phyloP scores from a whole-genome alignment of 352 stramenopile genomes.

The Pythium inflatum region DNA sequence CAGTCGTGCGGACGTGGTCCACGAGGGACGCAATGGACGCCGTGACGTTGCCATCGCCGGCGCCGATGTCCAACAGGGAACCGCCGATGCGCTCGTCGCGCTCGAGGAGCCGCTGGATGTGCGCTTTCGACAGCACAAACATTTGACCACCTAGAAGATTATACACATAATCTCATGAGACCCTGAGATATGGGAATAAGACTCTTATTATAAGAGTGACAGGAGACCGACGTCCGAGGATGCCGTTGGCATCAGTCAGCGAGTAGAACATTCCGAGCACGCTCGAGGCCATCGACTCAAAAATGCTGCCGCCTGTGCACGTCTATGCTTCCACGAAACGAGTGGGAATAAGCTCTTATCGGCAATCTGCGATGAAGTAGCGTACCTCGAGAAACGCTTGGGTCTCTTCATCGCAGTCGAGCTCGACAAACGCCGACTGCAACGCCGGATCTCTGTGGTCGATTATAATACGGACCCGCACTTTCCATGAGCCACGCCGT shows the following conservation, averaged over 20 bases:
- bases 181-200: too few species aligned
- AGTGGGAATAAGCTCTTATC: not conserved
- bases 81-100: slow-evolving; percentile 50
- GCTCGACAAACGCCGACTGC: slow-evolving; percentile 62
- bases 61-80: slow-evolving; percentile 79
- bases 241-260: slow-evolving; percentile 81
- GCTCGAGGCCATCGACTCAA: slow-evolving; percentile 65
- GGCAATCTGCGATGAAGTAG: not conserved
- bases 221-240: slow-evolving; percentile 68
- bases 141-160: slow-evolving; percentile 90
- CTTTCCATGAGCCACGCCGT: not conserved
- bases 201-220: too few species aligned
- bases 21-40: slow-evolving; percentile 78
- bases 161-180: not conserved
- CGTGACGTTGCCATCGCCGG: slow-evolving; percentile 85
- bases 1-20: slow-evolving; percentile 66
- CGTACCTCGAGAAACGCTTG: slow-evolving; percentile 69
- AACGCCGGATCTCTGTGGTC: slow-evolving; percentile 58
- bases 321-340: slow-evolving; percentile 41
- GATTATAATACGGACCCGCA: not conserved
- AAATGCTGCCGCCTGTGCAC: slow-evolving; percentile 72
- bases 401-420: slow-evolving; percentile 80
- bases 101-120: slow-evolving; percentile 69
- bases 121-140: slow-evolving; percentile 80
- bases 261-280: slow-evolving; percentile 83